Base-by-base conservation (phyloP, 805 yeast genomes). In the Metschnikowia cerradonensis region DNA sequence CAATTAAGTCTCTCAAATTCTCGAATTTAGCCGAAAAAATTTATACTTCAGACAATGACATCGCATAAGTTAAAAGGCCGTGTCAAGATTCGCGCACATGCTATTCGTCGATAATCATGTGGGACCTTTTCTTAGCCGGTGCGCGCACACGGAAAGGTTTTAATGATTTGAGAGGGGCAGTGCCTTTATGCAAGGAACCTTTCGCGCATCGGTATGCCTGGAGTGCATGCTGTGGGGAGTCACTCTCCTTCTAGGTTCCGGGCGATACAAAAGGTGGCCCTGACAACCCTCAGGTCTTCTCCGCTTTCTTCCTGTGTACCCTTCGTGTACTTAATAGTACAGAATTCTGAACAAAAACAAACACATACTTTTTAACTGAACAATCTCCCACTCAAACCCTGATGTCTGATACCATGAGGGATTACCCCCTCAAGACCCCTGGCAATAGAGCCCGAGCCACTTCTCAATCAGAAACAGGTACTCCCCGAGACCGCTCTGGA, bases 361-460 rank as follows among this genome's bases (percentile, higher is more conserved):
- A 26, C 30, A 8, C 41, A 38, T 14, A 22, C 8, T 3, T 23
- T 14, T 3, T n/a, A n/a, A 8, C 31, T 8, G 8, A 39, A 31
- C 17, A 8, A 22, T 39, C 19, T 8, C 10, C n/a, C 14, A 5
- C 14, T 7, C 15, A 8, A 39, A 13, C 19, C 23, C 41, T 6
- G 31, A 42, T 42, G 45, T 10, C 45, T 4, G 38, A 42, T 14
- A 42, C 45, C 30, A 33, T n/a, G 6, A 13, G 31, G 31, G 26
- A 42, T 14, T 42, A 42, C 19, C 38, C 45, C 8, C 7, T 34
- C 30, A 42, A 42, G n/a, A 31, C 45, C 20, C 45, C 45, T 14
- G 38, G 38, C 4, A 43, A 42, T 19, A 45, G 55, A 36, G 33
- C 45, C 14, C 43, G 52, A 19, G 49, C 51, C 17, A 38, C 22